Conservation (phyloP, 306 rosid species). For the Morella rubra region DNA sequence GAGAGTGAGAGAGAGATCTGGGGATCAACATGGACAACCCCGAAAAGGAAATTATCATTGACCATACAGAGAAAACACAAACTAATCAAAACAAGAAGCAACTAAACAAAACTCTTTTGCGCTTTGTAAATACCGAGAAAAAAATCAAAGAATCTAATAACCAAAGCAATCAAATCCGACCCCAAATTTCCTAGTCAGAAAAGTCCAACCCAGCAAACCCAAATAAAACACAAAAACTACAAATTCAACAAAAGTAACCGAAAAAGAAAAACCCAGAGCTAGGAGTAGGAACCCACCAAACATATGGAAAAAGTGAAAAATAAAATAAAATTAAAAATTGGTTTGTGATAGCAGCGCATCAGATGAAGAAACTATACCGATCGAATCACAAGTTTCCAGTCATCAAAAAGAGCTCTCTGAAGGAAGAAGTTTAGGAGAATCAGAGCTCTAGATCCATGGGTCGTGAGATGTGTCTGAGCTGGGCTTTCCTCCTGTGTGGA, state of each 20-base stretch:
- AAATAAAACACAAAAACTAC: slow-evolving; percentile 34
- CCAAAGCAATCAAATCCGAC: slow-evolving; percentile 8
- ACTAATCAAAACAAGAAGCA: not conserved
- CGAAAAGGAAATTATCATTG: slow-evolving; percentile 1
- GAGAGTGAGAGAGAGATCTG: not conserved
- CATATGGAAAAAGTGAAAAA: not conserved
- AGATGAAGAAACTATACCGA: slow-evolving; percentile 33
- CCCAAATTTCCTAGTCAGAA: not conserved
- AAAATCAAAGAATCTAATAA: slow-evolving; percentile 29
- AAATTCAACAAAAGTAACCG: not conserved
- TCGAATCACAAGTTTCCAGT: slow-evolving; percentile 23
- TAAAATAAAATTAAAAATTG: no score
- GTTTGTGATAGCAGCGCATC: not conserved
- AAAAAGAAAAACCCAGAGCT: slow-evolving; percentile 2
- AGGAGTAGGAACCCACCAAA: not conserved
- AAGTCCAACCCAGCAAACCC: slow-evolving; percentile 25
- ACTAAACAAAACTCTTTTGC: slow-evolving; percentile 12
- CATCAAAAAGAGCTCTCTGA: slow-evolving; percentile 29
- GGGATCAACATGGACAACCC: slow-evolving; percentile 7
- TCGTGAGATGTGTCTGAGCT: not conserved
- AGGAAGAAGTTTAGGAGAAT: slow-evolving; percentile 16
- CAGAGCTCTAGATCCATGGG: slow-evolving; percentile 49
- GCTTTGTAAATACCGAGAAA: slow-evolving; percentile 18
- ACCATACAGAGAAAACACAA: slow-evolving; percentile 7
- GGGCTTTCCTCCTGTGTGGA: slow-evolving; percentile 32